These are phyloP conservation scores for Fraxinus ornus DNA, from an alignment of 305 asterid genomes.

Conservation along the genomic window DNA sequence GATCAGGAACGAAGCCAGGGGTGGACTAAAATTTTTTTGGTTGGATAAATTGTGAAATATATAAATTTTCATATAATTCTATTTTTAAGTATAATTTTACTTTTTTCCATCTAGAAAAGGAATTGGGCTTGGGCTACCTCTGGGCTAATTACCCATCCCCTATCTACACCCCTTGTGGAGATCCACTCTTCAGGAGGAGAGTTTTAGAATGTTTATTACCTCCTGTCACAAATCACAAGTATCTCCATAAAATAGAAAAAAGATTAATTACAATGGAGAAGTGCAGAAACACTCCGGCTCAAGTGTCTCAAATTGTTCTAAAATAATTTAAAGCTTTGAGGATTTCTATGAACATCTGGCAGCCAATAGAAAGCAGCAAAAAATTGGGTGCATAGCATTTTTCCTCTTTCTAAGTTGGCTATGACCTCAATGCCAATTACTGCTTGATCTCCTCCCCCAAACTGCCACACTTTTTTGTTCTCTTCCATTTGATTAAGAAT, in stretches of 20 bases:
- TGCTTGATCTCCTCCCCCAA: neutral
- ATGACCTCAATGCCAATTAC: neutral
- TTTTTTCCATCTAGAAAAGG: neutral
- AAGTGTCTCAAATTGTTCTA: neutral
- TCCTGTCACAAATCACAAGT: neutral
- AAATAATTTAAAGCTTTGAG: neutral
- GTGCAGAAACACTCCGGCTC: neutral
- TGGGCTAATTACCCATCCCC: neutral
- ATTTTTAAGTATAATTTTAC: too few species aligned
- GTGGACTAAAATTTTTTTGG: neutral
- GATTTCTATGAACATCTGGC: neutral
- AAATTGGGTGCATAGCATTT: neutral
- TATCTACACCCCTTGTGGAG: neutral
- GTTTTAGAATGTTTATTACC: neutral
- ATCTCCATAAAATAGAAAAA: neutral
- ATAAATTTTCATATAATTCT: neutral
- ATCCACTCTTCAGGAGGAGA: neutral
- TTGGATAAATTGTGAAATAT: neutral
- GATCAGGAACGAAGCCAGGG: neutral
- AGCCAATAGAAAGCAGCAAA: neutral
- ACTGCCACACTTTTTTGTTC: neutral
- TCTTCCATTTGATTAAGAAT: neutral
- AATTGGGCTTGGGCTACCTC: neutral
- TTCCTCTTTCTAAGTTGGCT: neutral
- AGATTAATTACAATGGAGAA: neutral